Percentiles rank a stretch among this genome's conserved stretches.
phyloP scores from a whole-genome alignment of 805 yeast genomes.

The Lipomyces sp. region DNA sequence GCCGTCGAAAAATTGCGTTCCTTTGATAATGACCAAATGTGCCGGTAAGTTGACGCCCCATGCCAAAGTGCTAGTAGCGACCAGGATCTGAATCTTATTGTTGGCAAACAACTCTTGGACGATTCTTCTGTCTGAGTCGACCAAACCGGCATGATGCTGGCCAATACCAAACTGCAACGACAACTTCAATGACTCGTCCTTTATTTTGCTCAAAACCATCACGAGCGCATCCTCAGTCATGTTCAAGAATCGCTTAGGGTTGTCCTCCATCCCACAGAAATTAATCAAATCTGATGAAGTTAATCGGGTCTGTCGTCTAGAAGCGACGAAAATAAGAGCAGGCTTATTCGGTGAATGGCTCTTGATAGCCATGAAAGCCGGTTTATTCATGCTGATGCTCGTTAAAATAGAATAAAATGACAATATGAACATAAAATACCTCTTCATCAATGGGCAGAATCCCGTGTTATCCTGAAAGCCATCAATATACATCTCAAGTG shows the following conservation, averaged over 20 bases:
- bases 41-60: slow-evolving; percentile 90
- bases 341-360: slow-evolving; percentile 89
- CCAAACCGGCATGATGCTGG: slow-evolving; percentile 81
- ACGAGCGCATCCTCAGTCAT: slow-evolving; percentile 69
- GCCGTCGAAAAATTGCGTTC: slow-evolving; percentile 67
- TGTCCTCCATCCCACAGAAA: slow-evolving; percentile 76
- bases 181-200: slow-evolving; percentile 80
- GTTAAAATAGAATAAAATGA: background rate
- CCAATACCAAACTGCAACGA: slow-evolving; percentile 81
- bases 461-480: slow-evolving; percentile 83
- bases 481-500: slow-evolving; percentile 83
- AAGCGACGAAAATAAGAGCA: slow-evolving; percentile 81
- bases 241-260: slow-evolving; percentile 70
- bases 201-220: slow-evolving; percentile 57
- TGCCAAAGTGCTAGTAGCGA: slow-evolving; percentile 83
- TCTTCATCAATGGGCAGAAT: slow-evolving; percentile 80
- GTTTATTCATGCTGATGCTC: slow-evolving; percentile 70
- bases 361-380: slow-evolving; percentile 89
- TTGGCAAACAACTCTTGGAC: slow-evolving; percentile 71
- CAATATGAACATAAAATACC: background rate
- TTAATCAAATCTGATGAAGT: slow-evolving; percentile 80
- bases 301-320: slow-evolving; percentile 79
- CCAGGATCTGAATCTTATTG: slow-evolving; percentile 71
- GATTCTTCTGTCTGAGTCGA: slow-evolving; percentile 70
- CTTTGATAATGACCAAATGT: slow-evolving; percentile 75